These are phyloP conservation scores for Trapa incisa DNA, from an alignment of 345 rosid genomes.

Conservation along the genomic window DNA sequence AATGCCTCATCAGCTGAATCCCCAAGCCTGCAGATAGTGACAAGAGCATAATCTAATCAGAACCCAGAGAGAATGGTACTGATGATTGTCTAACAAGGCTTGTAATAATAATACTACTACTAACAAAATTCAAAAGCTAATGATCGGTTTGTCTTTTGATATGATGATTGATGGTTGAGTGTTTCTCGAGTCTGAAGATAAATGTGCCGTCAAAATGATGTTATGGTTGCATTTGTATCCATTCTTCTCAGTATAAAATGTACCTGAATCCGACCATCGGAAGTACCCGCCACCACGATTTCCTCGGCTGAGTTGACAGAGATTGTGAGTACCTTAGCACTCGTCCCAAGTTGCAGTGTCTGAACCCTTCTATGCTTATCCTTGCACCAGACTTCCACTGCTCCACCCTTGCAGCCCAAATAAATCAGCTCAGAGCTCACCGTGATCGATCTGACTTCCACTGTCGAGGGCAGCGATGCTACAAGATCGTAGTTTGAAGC, in stretches of 20 bases:
- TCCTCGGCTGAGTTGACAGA: constrained; percentile 43
- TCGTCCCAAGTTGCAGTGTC: constrained; percentile 30
- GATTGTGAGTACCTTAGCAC: constrained; percentile 32
- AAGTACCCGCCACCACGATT: constrained; percentile 42
- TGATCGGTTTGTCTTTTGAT: too few species aligned
- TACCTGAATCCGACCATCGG: constrained; percentile 59
- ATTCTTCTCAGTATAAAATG: not conserved
- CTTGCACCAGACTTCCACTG: constrained; percentile 48
- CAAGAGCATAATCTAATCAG: not conserved
- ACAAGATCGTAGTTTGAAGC: constrained; percentile 28
- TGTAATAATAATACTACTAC: too few species aligned
- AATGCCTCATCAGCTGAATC: constrained; percentile 21
- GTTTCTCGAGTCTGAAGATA: too few species aligned
- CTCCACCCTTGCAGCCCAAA: constrained; percentile 53
- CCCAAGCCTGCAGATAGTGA: constrained; percentile 48
- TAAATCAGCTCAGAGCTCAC: constrained; percentile 46
- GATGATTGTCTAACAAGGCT: not conserved
- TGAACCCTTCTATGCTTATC: constrained; percentile 40
- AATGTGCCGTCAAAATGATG: too few species aligned
- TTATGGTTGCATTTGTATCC: not conserved
- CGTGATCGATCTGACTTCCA: constrained; percentile 36
- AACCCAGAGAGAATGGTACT: not conserved
- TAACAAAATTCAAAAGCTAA: too few species aligned
- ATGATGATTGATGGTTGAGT: too few species aligned
- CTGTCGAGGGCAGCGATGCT: constrained; percentile 30